Base-by-base conservation (phyloP, 1,139 yeast genomes). In the Geotrichum citri-aurantii region DNA sequence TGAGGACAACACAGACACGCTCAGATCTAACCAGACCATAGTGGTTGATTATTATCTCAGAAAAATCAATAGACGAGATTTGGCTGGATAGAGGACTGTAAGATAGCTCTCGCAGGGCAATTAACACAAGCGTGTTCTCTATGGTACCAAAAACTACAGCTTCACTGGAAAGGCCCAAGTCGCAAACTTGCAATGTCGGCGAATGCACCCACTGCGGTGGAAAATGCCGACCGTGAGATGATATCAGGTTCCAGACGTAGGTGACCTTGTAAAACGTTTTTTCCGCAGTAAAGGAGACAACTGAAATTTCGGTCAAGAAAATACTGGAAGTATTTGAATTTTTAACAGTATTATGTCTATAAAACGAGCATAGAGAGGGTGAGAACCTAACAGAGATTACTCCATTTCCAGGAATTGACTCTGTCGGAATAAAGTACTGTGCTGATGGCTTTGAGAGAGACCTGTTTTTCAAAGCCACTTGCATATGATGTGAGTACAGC, bases 401-500 rank as follows among this genome's bases (percentile, higher is more conserved):
- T 7, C 60, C 63, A 49, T 62, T 63, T 48, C 59, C 57, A 11
- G 64, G 63, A 7, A 62, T 60, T 1, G 65, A 62, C 26, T 63
- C 65, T 11, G 62, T 17, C 11, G 62, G 61, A 3, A 64, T 52
- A 5, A 48, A n/a, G 54, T 59, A 59, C 49, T 64, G 61, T 3
- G 58, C 60, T 11, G 64, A 61, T 1, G 67, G 67, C 37, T 61
- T 64, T 58, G 62, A 58, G 52, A 64, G 53, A 2, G 56, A 55
- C 37, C 57, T 51, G 56, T 64, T 62, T 33, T 57, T 61, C 50
- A 52, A 24, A 14, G 58, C 61, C 10, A 17, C 33, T 23, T n/a
- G 21, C 4, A 40, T 40, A 5, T 40, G 6, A n/a, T n/a, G 5
- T n/a, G 11, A 10, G 46, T n/a, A 10, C 6, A 5, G 4, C 29